Conservation (phyloP, 352 stramenopile species). For the Phytopythium litorale region DNA sequence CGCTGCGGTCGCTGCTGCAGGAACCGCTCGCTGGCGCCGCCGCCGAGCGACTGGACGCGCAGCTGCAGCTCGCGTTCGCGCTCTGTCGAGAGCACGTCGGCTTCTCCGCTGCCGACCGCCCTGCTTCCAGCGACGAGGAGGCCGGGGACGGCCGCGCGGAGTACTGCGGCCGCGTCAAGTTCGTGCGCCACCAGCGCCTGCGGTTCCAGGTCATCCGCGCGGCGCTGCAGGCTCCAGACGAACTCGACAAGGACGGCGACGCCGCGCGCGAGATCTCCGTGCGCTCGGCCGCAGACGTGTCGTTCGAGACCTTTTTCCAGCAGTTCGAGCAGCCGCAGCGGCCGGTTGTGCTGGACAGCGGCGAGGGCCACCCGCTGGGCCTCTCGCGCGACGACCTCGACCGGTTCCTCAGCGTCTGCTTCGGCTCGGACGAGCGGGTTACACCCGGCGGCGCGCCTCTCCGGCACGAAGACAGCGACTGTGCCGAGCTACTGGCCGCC, state of each 20-base stretch:
- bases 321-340: constrained; percentile 29
- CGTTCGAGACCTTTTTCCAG: constrained; percentile 67
- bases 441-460: constrained; percentile 9
- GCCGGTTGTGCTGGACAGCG: constrained; percentile 31
- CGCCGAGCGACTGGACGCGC: constrained; percentile 21
- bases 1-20: constrained; percentile 23
- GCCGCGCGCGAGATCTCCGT: constrained; percentile 11
- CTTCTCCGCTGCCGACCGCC: constrained; percentile 10
- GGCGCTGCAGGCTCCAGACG: constrained; percentile 11
- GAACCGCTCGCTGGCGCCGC: constrained; percentile 10
- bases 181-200: constrained; percentile 42
- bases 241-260: neutral
- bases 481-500: constrained; percentile 22
- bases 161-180: constrained; percentile 51
- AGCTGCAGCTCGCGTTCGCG: constrained; percentile 24
- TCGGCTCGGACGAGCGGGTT: constrained; percentile 1
- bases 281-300: constrained; percentile 18
- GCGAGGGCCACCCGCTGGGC: constrained; percentile 13
- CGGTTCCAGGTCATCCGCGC: constrained; percentile 21
- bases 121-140: neutral
- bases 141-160: constrained; percentile 1
- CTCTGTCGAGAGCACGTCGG: constrained; percentile 28
- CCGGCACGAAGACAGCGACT: constrained; percentile 24
- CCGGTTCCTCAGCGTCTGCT: constrained; percentile 17
- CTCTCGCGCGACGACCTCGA: constrained; percentile 6